Evolutionary conservation across 305 asterid species (phyloP).

Genomic region (Rubia occidens): DNA sequence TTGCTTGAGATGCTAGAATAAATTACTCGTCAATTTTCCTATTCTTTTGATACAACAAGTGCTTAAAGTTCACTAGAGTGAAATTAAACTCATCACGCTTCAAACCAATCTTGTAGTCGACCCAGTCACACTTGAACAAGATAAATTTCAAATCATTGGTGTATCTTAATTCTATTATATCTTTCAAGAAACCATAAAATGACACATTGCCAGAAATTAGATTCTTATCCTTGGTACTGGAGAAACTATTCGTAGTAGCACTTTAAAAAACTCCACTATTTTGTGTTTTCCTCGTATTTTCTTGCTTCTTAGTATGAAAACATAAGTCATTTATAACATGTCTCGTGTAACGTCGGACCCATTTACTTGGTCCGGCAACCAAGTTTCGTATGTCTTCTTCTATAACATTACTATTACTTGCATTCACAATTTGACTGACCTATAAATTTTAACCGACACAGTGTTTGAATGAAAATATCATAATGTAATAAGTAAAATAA

Average conservation of each 20-base stretch:
- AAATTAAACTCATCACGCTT: no score
- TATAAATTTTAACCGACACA: neutral
- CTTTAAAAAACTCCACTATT: neutral
- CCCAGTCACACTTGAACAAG: neutral
- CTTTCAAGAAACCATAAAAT: neutral
- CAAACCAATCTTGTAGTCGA: neutral
- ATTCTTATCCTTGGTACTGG: neutral
- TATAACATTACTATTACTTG: neutral
- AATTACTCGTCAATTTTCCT: neutral
- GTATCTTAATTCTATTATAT: neutral
- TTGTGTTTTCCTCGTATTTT: neutral
- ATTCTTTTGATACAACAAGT: neutral
- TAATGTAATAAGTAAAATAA: neutral
- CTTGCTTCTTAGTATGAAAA: conserved; percentile 6
- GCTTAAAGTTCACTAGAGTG: neutral
- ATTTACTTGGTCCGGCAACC: neutral
- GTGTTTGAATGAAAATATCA: no score
- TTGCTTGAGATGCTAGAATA: neutral
- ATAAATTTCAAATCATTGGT: neutral
- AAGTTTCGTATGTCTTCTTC: neutral
- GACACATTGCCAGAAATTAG: no score
- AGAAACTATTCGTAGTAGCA: neutral
- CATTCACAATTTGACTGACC: neutral
- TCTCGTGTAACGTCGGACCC: neutral
- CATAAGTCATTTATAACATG: conserved; percentile 5